phyloP scores from a whole-genome alignment of 805 yeast genomes.

The Candida succiphila region DNA sequence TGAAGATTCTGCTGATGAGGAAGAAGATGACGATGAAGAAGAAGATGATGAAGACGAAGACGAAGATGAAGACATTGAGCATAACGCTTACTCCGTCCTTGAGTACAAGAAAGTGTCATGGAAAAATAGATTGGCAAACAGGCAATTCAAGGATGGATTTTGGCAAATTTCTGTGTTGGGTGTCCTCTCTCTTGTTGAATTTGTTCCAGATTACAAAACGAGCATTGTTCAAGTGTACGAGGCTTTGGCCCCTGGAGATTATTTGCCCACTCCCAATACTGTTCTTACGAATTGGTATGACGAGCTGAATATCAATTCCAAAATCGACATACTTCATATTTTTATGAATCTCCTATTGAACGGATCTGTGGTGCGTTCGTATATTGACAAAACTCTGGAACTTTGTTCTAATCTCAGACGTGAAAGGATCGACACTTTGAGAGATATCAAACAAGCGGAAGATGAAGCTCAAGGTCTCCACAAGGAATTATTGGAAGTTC shows the following conservation, averaged over 20 bases:
- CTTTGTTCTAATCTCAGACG: constrained; percentile 52
- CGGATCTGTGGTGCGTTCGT: constrained; percentile 47
- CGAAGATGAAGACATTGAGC: constrained; percentile 22
- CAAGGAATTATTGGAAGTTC: constrained; percentile 25
- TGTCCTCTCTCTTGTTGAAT: constrained; percentile 49
- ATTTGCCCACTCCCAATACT: constrained; percentile 37
- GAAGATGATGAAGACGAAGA: constrained; percentile 13
- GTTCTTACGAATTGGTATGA: constrained; percentile 46
- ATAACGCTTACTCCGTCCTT: constrained; percentile 37
- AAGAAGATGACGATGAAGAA: constrained; percentile 12
- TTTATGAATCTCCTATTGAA: constrained; percentile 53
- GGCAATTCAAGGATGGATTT: constrained; percentile 72
- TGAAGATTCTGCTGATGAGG: constrained; percentile 8
- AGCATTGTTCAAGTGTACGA: constrained; percentile 42
- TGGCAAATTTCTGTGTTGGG: constrained; percentile 81
- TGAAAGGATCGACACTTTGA: constrained; percentile 52
- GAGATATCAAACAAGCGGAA: constrained; percentile 43
- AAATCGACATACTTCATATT: constrained; percentile 49
- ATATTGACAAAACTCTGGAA: constrained; percentile 63
- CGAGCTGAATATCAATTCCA: constrained; percentile 39
- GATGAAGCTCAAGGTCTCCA: constrained; percentile 42
- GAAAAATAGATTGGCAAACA: constrained; percentile 66
- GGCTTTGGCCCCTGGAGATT: constrained; percentile 46
- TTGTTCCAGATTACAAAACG: constrained; percentile 42
- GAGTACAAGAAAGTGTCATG: constrained; percentile 57